Percentiles rank a stretch among this genome's conserved stretches.
phyloP scores from a whole-genome alignment of 371 early-diverging fungal genomes.

The Parasitella parasitica region DNA sequence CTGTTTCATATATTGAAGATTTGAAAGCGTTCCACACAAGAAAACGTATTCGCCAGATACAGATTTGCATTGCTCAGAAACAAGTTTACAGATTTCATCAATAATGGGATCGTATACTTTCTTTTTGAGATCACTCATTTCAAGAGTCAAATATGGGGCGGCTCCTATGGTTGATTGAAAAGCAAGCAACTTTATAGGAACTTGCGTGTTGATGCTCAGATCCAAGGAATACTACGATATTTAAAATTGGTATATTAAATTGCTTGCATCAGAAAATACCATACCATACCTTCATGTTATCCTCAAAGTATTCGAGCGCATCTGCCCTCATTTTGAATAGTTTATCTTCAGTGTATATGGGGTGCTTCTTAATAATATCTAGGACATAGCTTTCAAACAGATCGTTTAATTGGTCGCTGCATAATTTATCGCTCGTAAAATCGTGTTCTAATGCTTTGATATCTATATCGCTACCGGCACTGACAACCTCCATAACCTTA shows the following conservation, averaged over 20 bases:
- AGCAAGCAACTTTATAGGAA: background rate
- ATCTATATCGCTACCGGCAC: background rate
- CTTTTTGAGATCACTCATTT: background rate
- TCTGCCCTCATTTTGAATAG: background rate
- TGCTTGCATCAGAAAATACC: background rate
- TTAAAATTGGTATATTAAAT: background rate
- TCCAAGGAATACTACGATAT: background rate
- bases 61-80: background rate
- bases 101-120: slow-evolving; percentile 7
- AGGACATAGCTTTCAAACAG: background rate
- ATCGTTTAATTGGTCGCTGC: background rate
- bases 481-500: slow-evolving; percentile 1
- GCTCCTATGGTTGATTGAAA: background rate
- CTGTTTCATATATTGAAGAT: background rate
- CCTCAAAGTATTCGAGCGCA: background rate
- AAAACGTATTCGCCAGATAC: background rate
- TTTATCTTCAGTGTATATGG: background rate
- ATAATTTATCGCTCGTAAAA: background rate
- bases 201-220: background rate
- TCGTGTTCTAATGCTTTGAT: background rate
- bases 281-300: background rate
- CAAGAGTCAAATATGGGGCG: background rate
- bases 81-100: background rate
- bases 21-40: slow-evolving; percentile 2
- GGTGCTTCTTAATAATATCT: background rate